Conservation (phyloP, 1,284 basidiomycete genomes). For the Ceratobasidium sp. region DNA sequence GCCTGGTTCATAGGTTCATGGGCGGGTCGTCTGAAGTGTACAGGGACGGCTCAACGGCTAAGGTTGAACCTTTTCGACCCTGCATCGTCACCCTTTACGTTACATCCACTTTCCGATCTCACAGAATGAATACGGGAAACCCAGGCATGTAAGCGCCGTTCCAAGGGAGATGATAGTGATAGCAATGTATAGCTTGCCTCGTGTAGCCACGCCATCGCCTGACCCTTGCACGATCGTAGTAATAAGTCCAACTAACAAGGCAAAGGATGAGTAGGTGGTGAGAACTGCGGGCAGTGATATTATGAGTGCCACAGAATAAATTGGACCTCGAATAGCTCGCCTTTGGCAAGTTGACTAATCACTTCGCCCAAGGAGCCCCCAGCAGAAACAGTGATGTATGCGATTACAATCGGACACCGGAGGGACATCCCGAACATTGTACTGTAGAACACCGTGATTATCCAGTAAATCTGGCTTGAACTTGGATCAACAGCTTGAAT, state of each 20-base stretch:
- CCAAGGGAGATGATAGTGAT: not conserved
- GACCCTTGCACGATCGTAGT: not conserved
- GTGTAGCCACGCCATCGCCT: not conserved
- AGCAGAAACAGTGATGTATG: slow-evolving; percentile 12
- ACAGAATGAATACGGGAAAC: not conserved
- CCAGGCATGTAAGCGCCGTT: not conserved
- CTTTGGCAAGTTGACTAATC: slow-evolving; percentile 3
- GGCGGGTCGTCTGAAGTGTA: too few species aligned
- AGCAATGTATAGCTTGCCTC: not conserved
- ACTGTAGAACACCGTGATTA: not conserved
- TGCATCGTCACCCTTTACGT: not conserved
- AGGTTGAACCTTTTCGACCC: not conserved
- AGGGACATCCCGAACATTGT: slow-evolving; percentile 10
- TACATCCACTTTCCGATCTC: slow-evolving; percentile 18
- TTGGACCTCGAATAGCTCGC: not conserved
- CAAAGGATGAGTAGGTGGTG: slow-evolving; percentile 7
- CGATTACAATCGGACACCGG: slow-evolving; percentile 10
- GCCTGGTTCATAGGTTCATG: too few species aligned
- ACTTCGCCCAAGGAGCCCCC: slow-evolving; percentile 12
- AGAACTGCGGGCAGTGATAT: slow-evolving; percentile 11
- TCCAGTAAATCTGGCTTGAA: slow-evolving; percentile 1
- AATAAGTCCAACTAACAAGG: not conserved
- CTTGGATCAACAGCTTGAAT: not conserved
- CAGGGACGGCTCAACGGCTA: too few species aligned
- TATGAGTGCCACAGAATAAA: not conserved